Evolutionary conservation across 2,329 filamentous ascomycete species (phyloP).

Genomic region (Gremmenia infestans): DNA sequence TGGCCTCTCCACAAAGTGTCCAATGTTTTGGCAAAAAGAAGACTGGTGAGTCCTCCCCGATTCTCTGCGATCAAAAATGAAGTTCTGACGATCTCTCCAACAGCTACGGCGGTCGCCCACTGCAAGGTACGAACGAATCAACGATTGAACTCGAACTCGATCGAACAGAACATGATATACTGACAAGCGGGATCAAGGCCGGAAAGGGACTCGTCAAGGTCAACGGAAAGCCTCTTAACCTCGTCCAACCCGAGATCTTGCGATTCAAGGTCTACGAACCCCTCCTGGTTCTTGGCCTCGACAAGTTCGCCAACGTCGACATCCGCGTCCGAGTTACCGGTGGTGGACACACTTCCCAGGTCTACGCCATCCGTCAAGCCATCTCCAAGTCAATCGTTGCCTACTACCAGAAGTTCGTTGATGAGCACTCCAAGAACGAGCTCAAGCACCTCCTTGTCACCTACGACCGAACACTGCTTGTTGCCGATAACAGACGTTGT

Average conservation of each 20-base stretch:
- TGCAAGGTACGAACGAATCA: conserved; percentile 58
- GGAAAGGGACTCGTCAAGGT: conserved; percentile 94
- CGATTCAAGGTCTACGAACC: conserved; percentile 99
- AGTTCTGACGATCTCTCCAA: conserved; percentile 33
- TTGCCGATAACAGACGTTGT: conserved; percentile 97
- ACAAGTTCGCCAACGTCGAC: conserved; percentile 96
- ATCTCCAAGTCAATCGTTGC: conserved; percentile 96
- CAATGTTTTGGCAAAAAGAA: conserved; percentile 99
- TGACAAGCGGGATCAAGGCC: conserved; percentile 43
- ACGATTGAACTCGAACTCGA: background rate
- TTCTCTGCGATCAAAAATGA: conserved; percentile 9
- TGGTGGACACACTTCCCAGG: conserved; percentile 95
- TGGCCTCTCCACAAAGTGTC: conserved; percentile 69
- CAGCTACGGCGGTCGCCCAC: conserved; percentile 68
- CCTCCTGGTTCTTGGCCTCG: conserved; percentile 90
- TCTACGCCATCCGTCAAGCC: conserved; percentile 98
- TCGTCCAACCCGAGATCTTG: conserved; percentile 94
- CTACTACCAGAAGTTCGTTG: conserved; percentile 99
- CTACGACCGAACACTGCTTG: conserved; percentile 95
- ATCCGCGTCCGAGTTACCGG: conserved; percentile 95
- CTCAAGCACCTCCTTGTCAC: conserved; percentile 94
- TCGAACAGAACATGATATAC: conserved; percentile 8
- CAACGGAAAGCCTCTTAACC: conserved; percentile 91
- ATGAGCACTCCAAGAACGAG: conserved; percentile 99
- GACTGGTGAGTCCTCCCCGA: conserved; percentile 37